Evolutionary conservation across 1,139 yeast genomes (phyloP), one percentile per base, ranked within the genome.

Genomic region (Spathaspora sp.): DNA sequence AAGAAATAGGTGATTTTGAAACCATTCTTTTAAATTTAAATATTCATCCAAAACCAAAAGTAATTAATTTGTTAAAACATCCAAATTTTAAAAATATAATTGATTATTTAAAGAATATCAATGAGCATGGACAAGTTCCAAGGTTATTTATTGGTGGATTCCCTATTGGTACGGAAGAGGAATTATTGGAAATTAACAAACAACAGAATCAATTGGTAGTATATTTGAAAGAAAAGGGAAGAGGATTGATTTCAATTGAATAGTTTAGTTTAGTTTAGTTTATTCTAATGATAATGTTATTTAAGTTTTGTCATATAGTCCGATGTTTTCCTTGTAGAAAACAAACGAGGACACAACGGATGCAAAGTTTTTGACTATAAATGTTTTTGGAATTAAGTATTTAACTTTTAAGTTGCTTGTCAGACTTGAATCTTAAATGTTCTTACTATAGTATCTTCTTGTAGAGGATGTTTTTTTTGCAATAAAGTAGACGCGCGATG

Each of bases 21-120:
- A 58, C 59, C 24, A 59, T 61, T 9, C 51, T 68, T 25, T 48
- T 55, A 15, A 55, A 53, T 23, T 49, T 67, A 15, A 56, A 56
- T 46, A 64, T 68, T 25, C 60, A 56, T n/a, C 74, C 74, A 0
- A 70, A 68, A 47, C 65, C 72, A 15, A 60, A 61, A 44, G 51
- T 59, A 3, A 65, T 68, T 4, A 57, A 65, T 44, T 56, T 68
- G 43, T 56, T 54, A 15, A 67, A 62, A 46, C 74, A 68, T 49
- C 74, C 74, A 15, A 62, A 66, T 46, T 59, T 59, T 46, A 42
- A 52, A 3, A 55, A 57, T 20, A 61, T 68, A 23, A 49, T 62
- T 39, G 50, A 51, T 2, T 68, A 68, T 49, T 57, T 68, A 43
- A 56, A 58, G 45, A 61, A 55, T 13, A 40, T 39, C 33, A 26